These are phyloP conservation scores for Avena sativa DNA, from an alignment of 176 grass and related monocot species.

Conservation along the genomic window DNA sequence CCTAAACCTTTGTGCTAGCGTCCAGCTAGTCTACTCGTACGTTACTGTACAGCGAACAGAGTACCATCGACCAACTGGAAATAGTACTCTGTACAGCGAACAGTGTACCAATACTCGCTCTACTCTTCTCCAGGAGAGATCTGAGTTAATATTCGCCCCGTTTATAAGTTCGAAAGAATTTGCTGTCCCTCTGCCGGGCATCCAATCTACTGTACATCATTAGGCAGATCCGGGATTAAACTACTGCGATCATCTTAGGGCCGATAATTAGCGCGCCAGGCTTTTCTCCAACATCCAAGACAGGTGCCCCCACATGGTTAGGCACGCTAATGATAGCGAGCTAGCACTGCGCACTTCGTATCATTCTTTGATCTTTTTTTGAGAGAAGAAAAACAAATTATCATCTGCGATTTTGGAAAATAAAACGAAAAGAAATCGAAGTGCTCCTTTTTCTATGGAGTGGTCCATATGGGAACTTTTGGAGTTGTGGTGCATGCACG, in stretches of 20 bases:
- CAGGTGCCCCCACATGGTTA: conserved; percentile 27
- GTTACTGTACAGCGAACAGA: neutral
- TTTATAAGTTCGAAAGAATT: neutral
- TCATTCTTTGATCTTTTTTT: too few species aligned
- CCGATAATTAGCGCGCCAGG: conserved; percentile 6
- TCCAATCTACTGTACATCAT: conserved; percentile 20
- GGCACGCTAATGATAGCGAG: conserved; percentile 19
- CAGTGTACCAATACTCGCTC: too few species aligned
- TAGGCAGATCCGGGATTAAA: neutral
- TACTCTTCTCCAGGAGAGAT: neutral
- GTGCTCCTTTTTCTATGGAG: neutral
- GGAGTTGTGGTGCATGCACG: neutral
- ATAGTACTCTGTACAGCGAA: too few species aligned
- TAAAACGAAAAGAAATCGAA: neutral
- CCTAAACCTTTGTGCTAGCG: neutral
- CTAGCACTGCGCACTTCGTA: neutral
- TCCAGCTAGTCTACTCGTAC: neutral
- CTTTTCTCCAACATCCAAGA: conserved; percentile 22
- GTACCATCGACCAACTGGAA: too few species aligned
- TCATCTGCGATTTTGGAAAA: neutral
- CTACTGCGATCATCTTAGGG: too few species aligned
- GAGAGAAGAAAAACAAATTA: neutral
- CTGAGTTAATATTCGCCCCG: neutral
- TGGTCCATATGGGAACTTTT: neutral
- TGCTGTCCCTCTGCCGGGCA: neutral